Percentiles rank a stretch among this genome's conserved stretches.
These are phyloP conservation scores for Nemania sp. DNA, from an alignment of 2,329 filamentous ascomycete species.

Conservation along the genomic window DNA sequence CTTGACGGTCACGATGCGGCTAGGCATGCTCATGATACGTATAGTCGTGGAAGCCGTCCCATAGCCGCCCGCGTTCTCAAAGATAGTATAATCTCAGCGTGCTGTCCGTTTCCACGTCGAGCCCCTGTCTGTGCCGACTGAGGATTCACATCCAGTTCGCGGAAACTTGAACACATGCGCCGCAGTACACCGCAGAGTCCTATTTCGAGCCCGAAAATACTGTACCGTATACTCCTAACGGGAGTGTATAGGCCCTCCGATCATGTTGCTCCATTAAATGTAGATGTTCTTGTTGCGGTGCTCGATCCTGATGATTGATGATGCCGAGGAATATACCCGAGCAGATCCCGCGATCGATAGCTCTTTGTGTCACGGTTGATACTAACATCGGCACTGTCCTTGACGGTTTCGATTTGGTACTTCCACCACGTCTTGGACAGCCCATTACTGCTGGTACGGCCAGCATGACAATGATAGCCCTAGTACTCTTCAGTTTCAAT, in stretches of 20 bases:
- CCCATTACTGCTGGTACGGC: slow-evolving; percentile 19
- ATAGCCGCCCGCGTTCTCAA: slow-evolving; percentile 62
- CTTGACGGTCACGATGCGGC: slow-evolving; percentile 56
- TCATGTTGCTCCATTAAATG: slow-evolving; percentile 59
- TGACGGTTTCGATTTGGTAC: neutral
- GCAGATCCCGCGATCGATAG: neutral
- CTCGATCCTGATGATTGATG: neutral
- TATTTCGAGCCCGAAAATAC: slow-evolving; percentile 64
- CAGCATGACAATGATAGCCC: slow-evolving; percentile 16
- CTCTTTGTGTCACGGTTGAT: neutral
- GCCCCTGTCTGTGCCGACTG: slow-evolving; percentile 63
- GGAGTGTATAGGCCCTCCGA: slow-evolving; percentile 67
- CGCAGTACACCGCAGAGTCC: slow-evolving; percentile 60
- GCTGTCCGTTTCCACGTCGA: slow-evolving; percentile 61
- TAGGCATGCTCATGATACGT: slow-evolving; percentile 57
- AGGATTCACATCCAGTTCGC: slow-evolving; percentile 61
- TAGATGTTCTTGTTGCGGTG: slow-evolving; percentile 48
- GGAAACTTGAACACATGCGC: slow-evolving; percentile 64
- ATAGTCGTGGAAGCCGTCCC: slow-evolving; percentile 59
- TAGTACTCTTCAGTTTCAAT: slow-evolving; percentile 17
- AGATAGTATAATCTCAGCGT: slow-evolving; percentile 63
- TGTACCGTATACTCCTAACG: slow-evolving; percentile 62
- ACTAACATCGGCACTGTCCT: neutral
- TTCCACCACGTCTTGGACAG: slow-evolving; percentile 10
- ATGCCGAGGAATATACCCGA: neutral